Conservation (phyloP, 176 grass and related monocot species). For the Raddia guianensis region DNA sequence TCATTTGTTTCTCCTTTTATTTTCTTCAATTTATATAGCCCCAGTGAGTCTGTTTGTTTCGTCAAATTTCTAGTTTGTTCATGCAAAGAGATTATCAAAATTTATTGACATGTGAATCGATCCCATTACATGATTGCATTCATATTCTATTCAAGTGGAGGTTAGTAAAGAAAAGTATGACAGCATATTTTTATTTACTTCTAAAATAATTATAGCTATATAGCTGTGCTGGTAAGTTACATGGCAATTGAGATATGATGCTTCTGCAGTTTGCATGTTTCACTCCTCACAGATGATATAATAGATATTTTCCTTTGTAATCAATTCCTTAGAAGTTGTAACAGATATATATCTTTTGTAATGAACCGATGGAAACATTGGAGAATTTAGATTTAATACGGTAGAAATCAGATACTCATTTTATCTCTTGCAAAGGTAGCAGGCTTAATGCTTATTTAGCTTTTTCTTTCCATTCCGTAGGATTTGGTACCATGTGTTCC, state of each 20-base stretch:
- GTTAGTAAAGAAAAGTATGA: neutral
- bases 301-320: too few relatives aligned
- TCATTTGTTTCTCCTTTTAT: neutral
- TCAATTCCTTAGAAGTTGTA: neutral
- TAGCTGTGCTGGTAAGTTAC: neutral
- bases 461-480: conserved; percentile 31
- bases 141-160: neutral
- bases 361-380: neutral
- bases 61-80: neutral
- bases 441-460: neutral
- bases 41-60: neutral
- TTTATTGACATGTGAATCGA: neutral
- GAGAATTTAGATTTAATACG: neutral
- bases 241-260: neutral
- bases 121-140: neutral
- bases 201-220: neutral
- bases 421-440: neutral
- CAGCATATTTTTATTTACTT: neutral
- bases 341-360: neutral
- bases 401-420: neutral
- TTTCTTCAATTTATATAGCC: neutral
- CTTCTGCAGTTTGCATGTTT: neutral
- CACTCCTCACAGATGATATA: neutral
- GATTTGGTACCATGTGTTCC: conserved; percentile 76
- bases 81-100: neutral